Base-by-base conservation (phyloP, 2,329 filamentous ascomycete genomes). In the Colletotrichum abscissum region DNA sequence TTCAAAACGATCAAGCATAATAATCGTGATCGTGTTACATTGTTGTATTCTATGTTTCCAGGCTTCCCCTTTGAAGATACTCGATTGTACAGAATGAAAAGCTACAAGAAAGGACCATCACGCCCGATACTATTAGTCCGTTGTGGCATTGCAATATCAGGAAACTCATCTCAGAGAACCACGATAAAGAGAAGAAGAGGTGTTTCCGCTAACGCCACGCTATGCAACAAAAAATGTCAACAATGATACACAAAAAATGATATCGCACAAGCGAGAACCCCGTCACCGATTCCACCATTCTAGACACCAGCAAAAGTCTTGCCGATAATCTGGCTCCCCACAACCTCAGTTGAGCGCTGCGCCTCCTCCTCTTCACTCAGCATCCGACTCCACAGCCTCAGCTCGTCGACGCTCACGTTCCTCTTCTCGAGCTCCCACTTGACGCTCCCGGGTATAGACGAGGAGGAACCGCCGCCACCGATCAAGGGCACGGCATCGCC, bases 321-420 rank as follows among this genome's bases (percentile, higher is more conserved):
- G 14, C 69, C 73, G 5, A 75, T 49, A n/a, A 75, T 56, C 33
- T 62, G 65, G 7, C 69, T 65, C 2, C 77, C 77, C 33, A 76
- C 77, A 8, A 74, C 70, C 0, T 65, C 64, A 14, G 70, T 73
- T 5, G 59, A 69, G 14, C 33, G 28, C 60, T 26, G 9, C 60
- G n/a, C 8, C 22, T 22, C 58, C 46, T 78, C 76, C 67, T 75
- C 76, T 24, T 74, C 73, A 28, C 74, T 74, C 38, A 77, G 72
- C 73, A 78, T 73, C 28, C 68, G 60, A 63, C 76, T 78, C 77
- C 77, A 78, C 56, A 73, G 56, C 62, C 71, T 67, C 58, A 78
- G 62, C 67, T 78, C 76, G 19, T 75, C 74, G 62, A 75, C 38
- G 38, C 69, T 75, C 33, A 75, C 69, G 26, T 75, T 75, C 8